Base-by-base conservation (phyloP, 371 early-diverging fungal species). In the Rhizopus microsporus region DNA sequence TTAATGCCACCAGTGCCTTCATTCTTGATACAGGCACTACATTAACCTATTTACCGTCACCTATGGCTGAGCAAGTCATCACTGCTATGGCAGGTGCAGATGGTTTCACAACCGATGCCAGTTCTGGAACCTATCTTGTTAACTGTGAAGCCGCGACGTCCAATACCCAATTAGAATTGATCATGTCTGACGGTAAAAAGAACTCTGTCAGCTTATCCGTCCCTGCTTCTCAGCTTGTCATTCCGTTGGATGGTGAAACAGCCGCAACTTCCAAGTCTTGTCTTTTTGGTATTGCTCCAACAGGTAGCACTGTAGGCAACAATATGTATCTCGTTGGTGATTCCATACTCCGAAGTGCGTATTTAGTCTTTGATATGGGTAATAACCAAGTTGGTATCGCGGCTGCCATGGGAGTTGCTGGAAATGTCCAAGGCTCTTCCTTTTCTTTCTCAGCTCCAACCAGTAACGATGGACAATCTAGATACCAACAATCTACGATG, bases 1-100 rank as follows among this genome's bases (percentile, higher is more conserved):
- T 59, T 29, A 50, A 48, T 15, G 46, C 68, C 3, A 17, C 56
- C 12, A 30, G 60, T 35, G 66, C 67, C 16, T 76, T 72, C 31
- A 71, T 79, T 16, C 59, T 79, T 16, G 79, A 79, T 54, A 79
- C 79, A 5, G 79, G 79, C 8, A 76, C 79, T 6, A 79, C 79
- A 0, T 55, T 79, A 34, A 76, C 76, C n/a, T 79, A 79, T 50
- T 45, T 79, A 10, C 74, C 74, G 7, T 34, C 56, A 1, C 7
- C 33, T n/a, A 58, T 74, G 34, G 70, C 75, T 0, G 29, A 62
- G 5, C 38, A 59, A 30, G 29, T 74, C 3, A 54, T 74, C 3
- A 51, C 35, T 13, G 54, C 65, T 3, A 51, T 72, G 2, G 68
- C 56, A 10, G 68, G 70, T 13, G 4, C 59, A 3, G 55, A 39